These are phyloP conservation scores for Penicillium desertorum DNA, from an alignment of 495 filamentous ascomycete genomes.

Conservation along the genomic window DNA sequence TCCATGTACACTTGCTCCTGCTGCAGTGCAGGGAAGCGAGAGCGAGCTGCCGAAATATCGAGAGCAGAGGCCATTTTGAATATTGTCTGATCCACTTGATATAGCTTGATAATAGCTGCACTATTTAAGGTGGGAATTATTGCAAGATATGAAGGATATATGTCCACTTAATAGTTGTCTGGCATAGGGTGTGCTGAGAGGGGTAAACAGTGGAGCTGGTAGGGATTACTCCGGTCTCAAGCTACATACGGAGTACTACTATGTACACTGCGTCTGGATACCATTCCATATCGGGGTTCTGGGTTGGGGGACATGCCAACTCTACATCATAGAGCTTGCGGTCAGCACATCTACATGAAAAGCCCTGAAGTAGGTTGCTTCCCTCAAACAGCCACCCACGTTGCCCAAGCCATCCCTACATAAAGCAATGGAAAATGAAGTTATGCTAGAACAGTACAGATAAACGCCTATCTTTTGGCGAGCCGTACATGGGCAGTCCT, in stretches of 20 bases:
- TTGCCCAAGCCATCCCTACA: not conserved
- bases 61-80: constrained; percentile 34
- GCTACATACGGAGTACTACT: not conserved
- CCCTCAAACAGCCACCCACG: not conserved
- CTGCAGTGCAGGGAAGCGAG: constrained; percentile 63
- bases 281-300: not conserved
- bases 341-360: not conserved
- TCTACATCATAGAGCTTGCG: not conserved
- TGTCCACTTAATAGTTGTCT: constrained; percentile 12
- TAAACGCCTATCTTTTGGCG: not conserved
- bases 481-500: not conserved
- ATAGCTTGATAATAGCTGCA: not conserved
- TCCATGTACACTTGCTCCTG: constrained; percentile 69
- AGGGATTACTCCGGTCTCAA: not conserved
- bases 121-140: not conserved
- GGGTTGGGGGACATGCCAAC: not conserved
- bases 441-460: not conserved
- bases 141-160: not conserved
- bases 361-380: not conserved
- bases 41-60: constrained; percentile 53
- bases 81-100: not conserved
- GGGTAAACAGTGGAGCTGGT: constrained; percentile 9
- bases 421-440: not conserved
- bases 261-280: not conserved
- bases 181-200: not conserved